Conservation (phyloP, 2,329 filamentous ascomycete species). For the Emericellopsis cladophorae region DNA sequence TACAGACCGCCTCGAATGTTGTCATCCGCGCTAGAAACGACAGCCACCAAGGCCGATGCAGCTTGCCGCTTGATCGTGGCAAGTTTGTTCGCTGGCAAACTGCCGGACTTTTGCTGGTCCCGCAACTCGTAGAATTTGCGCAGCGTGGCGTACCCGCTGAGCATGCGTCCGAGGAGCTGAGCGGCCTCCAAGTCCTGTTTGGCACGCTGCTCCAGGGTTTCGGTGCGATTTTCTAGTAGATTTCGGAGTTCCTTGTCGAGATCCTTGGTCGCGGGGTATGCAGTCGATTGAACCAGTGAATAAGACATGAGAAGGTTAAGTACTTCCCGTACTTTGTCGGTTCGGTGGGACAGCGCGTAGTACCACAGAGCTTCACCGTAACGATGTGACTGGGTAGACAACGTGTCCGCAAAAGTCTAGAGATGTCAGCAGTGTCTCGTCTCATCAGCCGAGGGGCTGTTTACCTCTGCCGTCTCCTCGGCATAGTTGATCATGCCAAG, state of each 20-base stretch:
- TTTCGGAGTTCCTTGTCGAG: conserved; percentile 60
- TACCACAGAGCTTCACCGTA: conserved; percentile 85
- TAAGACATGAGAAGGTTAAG: conserved; percentile 79
- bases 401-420: conserved; percentile 71
- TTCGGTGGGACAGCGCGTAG: conserved; percentile 73
- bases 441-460: conserved; percentile 12
- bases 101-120: conserved; percentile 33
- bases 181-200: conserved; percentile 70
- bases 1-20: conserved; percentile 86
- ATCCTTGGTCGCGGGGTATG: conserved; percentile 58
- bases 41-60: conserved; percentile 63
- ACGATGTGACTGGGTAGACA: conserved; percentile 58
- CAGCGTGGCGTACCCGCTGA: conserved; percentile 86
- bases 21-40: conserved; percentile 76
- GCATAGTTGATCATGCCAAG: conserved; percentile 71
- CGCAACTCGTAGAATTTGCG: conserved; percentile 84
- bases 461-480: conserved; percentile 70
- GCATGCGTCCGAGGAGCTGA: conserved; percentile 67
- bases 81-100: conserved; percentile 20
- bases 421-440: conserved; percentile 10
- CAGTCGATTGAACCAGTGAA: conserved; percentile 73
- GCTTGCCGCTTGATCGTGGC: conserved; percentile 54
- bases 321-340: conserved; percentile 70
- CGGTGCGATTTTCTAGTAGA: conserved; percentile 59
- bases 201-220: conserved; percentile 59